These are phyloP conservation scores for Monilinia fructigena DNA, from an alignment of 2,329 filamentous ascomycete species.

Conservation along the genomic window DNA sequence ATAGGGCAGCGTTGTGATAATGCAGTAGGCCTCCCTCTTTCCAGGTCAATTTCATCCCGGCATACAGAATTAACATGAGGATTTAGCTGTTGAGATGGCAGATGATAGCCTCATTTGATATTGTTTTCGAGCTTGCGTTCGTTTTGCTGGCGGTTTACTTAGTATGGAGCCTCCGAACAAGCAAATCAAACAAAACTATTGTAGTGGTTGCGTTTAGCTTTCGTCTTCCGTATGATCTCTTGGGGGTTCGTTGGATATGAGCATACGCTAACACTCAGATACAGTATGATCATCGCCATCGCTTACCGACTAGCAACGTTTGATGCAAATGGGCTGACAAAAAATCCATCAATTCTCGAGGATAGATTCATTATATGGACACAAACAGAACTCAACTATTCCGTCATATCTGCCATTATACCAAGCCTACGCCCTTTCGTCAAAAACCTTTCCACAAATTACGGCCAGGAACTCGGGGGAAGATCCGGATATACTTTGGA, in stretches of 20 bases:
- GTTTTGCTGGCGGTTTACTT: slow-evolving; percentile 43
- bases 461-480: slow-evolving; percentile 33
- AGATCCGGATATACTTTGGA: slow-evolving; percentile 10
- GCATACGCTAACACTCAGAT: neutral
- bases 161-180: slow-evolving; percentile 43
- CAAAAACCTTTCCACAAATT: slow-evolving; percentile 40
- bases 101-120: slow-evolving; percentile 43
- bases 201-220: slow-evolving; percentile 45
- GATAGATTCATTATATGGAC: slow-evolving; percentile 42
- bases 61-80: neutral
- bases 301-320: slow-evolving; percentile 44
- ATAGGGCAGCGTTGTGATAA: slow-evolving; percentile 37
- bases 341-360: slow-evolving; percentile 42
- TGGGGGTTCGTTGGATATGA: neutral
- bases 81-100: slow-evolving; percentile 44
- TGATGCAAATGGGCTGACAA: slow-evolving; percentile 36
- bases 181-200: slow-evolving; percentile 41
- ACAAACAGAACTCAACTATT: slow-evolving; percentile 45
- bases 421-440: slow-evolving; percentile 49
- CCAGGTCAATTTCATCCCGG: neutral
- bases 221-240: slow-evolving; percentile 42
- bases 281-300: slow-evolving; percentile 45
- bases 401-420: slow-evolving; percentile 45
- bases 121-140: slow-evolving; percentile 44
- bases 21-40: slow-evolving; percentile 10